A percentile compares a stretch with the other conserved stretches of the same genome.
Conservation (phyloP, 768 basidiomycete genomes). For the Termitomyces sp. region DNA sequence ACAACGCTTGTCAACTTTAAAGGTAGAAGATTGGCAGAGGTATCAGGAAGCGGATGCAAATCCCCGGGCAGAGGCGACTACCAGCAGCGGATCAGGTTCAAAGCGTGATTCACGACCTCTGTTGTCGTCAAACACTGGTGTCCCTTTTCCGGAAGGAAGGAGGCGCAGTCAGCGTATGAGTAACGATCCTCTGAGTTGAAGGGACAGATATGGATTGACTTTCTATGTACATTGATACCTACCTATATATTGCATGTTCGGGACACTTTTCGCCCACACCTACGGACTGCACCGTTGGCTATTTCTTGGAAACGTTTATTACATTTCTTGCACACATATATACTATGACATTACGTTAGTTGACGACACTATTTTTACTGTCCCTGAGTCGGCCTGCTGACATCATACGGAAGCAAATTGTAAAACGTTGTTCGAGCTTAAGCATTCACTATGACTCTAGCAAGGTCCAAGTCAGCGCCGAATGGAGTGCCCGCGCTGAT, state of each 20-base stretch:
- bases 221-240: background rate
- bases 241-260: background rate
- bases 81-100: slow-evolving; percentile 15
- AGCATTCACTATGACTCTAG: slow-evolving; percentile 13
- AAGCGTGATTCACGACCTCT: slow-evolving; percentile 29
- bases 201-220: background rate
- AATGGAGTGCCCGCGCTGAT: slow-evolving; percentile 16
- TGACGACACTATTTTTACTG: background rate
- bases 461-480: slow-evolving; percentile 26
- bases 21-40: slow-evolving; percentile 83
- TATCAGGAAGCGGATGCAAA: slow-evolving; percentile 46
- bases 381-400: slow-evolving; percentile 3
- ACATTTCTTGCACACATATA: slow-evolving; percentile 5
- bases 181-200: slow-evolving; percentile 26
- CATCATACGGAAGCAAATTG: slow-evolving; percentile 7
- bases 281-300: background rate
- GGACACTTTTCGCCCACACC: slow-evolving; percentile 1
- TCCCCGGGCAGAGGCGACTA: slow-evolving; percentile 1
- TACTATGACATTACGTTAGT: slow-evolving; percentile 1
- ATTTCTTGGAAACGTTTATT: slow-evolving; percentile 7
- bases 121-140: slow-evolving; percentile 23
- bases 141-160: slow-evolving; percentile 53
- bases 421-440: background rate
- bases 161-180: slow-evolving; percentile 25
- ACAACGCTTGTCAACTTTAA: slow-evolving; percentile 65